Evolutionary conservation across 495 filamentous ascomycete genomes (phyloP).

Genomic region (Tuber calosporum): DNA sequence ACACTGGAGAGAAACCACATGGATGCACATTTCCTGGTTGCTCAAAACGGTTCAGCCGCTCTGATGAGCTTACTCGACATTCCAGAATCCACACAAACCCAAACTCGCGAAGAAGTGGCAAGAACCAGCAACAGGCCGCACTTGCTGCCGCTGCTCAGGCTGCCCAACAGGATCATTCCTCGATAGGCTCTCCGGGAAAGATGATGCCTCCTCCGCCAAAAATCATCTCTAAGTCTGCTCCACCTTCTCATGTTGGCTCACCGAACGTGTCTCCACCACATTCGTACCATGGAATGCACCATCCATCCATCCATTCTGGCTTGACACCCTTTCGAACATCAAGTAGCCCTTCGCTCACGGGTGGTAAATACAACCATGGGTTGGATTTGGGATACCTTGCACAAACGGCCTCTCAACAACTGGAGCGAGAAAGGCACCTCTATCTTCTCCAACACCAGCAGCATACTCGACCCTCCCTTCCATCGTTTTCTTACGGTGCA

Average conservation of each 20-base stretch:
- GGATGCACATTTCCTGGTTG: slow-evolving; percentile 90
- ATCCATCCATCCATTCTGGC: slow-evolving; percentile 33
- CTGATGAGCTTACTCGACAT: slow-evolving; percentile 92
- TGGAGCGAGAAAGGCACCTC: slow-evolving; percentile 66
- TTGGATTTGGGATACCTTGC: slow-evolving; percentile 86
- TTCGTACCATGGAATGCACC: slow-evolving; percentile 53
- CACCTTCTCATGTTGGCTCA: slow-evolving; percentile 77
- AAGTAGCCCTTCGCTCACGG: slow-evolving; percentile 44
- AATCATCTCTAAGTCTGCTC: slow-evolving; percentile 75
- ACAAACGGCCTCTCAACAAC: slow-evolving; percentile 74
- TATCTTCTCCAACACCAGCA: slow-evolving; percentile 54
- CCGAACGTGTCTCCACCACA: slow-evolving; percentile 95
- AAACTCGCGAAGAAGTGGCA: slow-evolving; percentile 90
- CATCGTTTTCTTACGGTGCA: slow-evolving; percentile 65
- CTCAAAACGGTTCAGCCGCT: slow-evolving; percentile 94
- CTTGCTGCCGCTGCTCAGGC: slow-evolving; percentile 49
- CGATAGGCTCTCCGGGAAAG: slow-evolving; percentile 47
- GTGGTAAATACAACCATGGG: slow-evolving; percentile 45
- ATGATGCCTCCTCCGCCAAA: slow-evolving; percentile 77
- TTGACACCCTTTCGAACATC: slow-evolving; percentile 42
- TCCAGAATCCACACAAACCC: slow-evolving; percentile 99
- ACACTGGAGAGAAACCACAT: slow-evolving; percentile 97
- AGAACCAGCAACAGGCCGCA: slow-evolving; percentile 60
- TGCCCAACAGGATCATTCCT: slow-evolving; percentile 45
- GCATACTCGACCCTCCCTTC: slow-evolving; percentile 58